Evolutionary conservation across 2,329 filamentous ascomycete genomes (phyloP).

Genomic region (Orbilia ellipsospora): DNA sequence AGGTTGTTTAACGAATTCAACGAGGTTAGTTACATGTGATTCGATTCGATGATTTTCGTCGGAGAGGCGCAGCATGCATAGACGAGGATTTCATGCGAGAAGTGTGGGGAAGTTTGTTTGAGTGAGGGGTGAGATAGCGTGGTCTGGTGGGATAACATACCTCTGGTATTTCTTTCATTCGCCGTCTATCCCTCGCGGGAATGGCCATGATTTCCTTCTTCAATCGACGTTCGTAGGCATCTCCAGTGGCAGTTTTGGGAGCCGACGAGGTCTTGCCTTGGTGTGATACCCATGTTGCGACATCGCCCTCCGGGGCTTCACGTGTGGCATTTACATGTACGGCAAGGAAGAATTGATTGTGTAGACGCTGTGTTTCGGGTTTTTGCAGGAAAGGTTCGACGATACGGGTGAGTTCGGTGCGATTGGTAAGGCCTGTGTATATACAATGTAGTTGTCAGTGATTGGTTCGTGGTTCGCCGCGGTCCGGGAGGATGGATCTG

Average conservation of each 20-base stretch:
- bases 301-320: slow-evolving; percentile 75
- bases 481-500: slow-evolving; percentile 20
- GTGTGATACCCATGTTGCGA: slow-evolving; percentile 77
- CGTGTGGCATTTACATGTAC: slow-evolving; percentile 76
- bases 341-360: slow-evolving; percentile 75
- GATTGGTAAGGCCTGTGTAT: slow-evolving; percentile 61
- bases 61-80: slow-evolving; percentile 35
- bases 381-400: slow-evolving; percentile 64
- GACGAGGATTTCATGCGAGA: slow-evolving; percentile 7
- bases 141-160: slow-evolving; percentile 18
- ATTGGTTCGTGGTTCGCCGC: slow-evolving; percentile 57
- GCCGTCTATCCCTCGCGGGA: slow-evolving; percentile 73
- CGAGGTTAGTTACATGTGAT: slow-evolving; percentile 56
- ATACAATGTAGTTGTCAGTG: slow-evolving; percentile 65
- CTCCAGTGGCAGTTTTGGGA: slow-evolving; percentile 73
- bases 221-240: slow-evolving; percentile 72
- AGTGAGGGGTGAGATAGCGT: not conserved
- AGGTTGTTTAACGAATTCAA: slow-evolving; percentile 6
- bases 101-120: slow-evolving; percentile 1
- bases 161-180: slow-evolving; percentile 73
- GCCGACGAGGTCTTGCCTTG: slow-evolving; percentile 73
- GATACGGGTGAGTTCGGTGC: slow-evolving; percentile 53
- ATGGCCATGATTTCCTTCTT: slow-evolving; percentile 78
- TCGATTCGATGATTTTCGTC: slow-evolving; percentile 2
- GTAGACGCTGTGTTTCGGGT: slow-evolving; percentile 64